These are phyloP conservation scores for Amanita jacksonii DNA, from an alignment of 768 basidiomycete genomes.

Conservation along the genomic window DNA sequence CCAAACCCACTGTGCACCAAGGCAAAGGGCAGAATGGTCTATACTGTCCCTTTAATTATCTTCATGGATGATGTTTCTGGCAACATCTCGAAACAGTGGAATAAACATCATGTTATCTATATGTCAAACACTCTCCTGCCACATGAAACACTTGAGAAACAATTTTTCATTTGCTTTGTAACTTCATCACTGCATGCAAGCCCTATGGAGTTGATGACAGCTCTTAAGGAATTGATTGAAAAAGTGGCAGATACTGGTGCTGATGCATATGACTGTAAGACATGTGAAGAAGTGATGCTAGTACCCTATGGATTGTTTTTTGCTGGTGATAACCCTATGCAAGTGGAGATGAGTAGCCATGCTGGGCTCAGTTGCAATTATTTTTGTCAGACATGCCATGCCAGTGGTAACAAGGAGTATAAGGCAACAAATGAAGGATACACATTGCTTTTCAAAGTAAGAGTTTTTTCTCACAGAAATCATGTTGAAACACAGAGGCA, in stretches of 20 bases:
- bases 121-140: slow-evolving; percentile 23
- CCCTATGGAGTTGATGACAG: slow-evolving; percentile 23
- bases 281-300: slow-evolving; percentile 18
- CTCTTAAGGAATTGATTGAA: slow-evolving; percentile 21
- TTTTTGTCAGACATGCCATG: slow-evolving; percentile 32
- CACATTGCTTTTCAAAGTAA: slow-evolving; percentile 17
- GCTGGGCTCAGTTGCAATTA: slow-evolving; percentile 26
- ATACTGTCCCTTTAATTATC: slow-evolving; percentile 25
- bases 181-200: slow-evolving; percentile 23
- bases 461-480: neutral
- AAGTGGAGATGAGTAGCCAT: slow-evolving; percentile 35
- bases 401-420: slow-evolving; percentile 16
- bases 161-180: slow-evolving; percentile 20
- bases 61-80: slow-evolving; percentile 39
- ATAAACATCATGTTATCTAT: slow-evolving; percentile 31
- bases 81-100: slow-evolving; percentile 39
- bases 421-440: slow-evolving; percentile 13
- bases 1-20: slow-evolving; percentile 19
- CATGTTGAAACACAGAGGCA: too few species aligned
- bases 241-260: slow-evolving; percentile 21
- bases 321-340: slow-evolving; percentile 39
- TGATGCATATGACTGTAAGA: slow-evolving; percentile 27
- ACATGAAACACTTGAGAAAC: slow-evolving; percentile 20
- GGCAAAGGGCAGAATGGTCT: slow-evolving; percentile 22
- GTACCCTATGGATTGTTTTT: slow-evolving; percentile 22